Evolutionary conservation across 2,329 filamentous ascomycete genomes (phyloP).

Genomic region (Pseudogymnoascus sp.): DNA sequence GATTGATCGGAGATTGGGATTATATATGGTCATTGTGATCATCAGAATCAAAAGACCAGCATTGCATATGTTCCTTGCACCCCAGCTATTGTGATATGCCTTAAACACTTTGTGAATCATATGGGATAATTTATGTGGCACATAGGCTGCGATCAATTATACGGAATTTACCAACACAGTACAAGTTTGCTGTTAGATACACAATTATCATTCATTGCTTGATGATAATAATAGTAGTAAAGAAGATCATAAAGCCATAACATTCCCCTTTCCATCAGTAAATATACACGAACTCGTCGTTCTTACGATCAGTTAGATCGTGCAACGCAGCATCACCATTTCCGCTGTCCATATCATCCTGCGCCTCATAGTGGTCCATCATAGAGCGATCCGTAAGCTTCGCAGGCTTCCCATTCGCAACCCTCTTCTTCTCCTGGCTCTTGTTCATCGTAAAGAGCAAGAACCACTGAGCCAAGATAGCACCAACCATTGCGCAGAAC

Average conservation of each 20-base stretch:
- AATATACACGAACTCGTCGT: constrained; percentile 61
- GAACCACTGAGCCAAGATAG: constrained; percentile 45
- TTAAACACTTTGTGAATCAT: not conserved
- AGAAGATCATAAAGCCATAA: not conserved
- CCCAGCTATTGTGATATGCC: not conserved
- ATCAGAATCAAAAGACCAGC: not conserved
- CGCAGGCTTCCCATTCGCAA: constrained; percentile 52
- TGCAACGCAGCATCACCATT: constrained; percentile 44
- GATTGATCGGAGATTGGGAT: not conserved
- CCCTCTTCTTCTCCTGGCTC: constrained; percentile 45
- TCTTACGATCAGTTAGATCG: constrained; percentile 59
- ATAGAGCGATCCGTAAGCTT: constrained; percentile 54
- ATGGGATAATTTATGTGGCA: not conserved
- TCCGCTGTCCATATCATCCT: constrained; percentile 27
- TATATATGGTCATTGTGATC: constrained; percentile 1
- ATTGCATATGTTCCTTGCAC: not conserved
- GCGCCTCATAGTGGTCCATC: constrained; percentile 41
- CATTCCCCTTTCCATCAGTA: constrained; percentile 33
- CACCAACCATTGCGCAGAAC: constrained; percentile 44
- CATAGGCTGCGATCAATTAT: not conserved
- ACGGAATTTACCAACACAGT: not conserved
- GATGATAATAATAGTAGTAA: not conserved
- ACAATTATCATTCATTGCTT: not conserved
- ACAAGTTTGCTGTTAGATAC: not conserved
- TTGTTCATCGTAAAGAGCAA: constrained; percentile 52